phyloP scores from a whole-genome alignment of 2,329 filamentous ascomycete species.

The Trichophyton simii region DNA sequence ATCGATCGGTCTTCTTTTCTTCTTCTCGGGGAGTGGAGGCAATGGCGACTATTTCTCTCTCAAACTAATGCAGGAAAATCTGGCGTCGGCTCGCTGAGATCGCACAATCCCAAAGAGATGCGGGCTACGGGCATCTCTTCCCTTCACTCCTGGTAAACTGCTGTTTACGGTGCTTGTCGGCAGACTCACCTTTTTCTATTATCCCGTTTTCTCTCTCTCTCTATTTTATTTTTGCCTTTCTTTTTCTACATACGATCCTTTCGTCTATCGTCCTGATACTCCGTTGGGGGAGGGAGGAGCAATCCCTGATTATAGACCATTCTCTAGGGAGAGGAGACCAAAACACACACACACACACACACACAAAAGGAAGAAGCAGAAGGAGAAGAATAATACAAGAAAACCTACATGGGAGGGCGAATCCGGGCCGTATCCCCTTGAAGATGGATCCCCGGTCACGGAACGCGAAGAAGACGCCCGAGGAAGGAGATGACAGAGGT shows the following conservation, averaged over 20 bases:
- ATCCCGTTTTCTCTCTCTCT: background rate
- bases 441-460: conserved; percentile 9
- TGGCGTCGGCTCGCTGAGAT: background rate
- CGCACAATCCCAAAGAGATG: conserved; percentile 1
- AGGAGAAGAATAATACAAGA: background rate
- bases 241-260: background rate
- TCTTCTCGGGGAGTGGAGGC: conserved; percentile 1
- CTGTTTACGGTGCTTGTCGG: background rate
- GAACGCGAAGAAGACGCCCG: conserved; percentile 3
- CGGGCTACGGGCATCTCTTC: background rate
- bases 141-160: background rate
- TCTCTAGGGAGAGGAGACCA: background rate
- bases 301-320: background rate
- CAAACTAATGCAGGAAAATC: background rate
- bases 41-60: background rate
- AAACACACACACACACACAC: too few relatives aligned
- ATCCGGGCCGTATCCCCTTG: background rate
- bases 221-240: background rate
- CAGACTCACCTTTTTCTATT: background rate
- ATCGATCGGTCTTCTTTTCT: background rate
- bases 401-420: background rate
- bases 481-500: conserved; percentile 12
- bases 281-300: background rate
- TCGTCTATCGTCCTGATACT: background rate
- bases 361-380: background rate